Evolutionary conservation across 139 green algal species (phyloP).

Genomic region (Coccomyxa sp.): DNA sequence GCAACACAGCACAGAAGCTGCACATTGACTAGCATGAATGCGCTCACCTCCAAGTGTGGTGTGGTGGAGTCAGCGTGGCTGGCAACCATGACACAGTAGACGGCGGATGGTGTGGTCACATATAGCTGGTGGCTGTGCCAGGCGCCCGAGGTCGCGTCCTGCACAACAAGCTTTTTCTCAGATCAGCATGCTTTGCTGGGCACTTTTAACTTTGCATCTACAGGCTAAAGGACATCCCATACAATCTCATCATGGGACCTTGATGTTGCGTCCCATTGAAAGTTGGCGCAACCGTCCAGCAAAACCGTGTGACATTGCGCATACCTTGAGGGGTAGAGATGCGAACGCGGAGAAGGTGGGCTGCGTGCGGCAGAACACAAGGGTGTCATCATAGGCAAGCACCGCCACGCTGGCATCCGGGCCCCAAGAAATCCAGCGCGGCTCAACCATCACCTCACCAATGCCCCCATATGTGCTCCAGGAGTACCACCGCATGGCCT

Average conservation of each 20-base stretch:
- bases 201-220: not conserved
- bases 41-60: constrained; percentile 22
- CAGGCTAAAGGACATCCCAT: no score
- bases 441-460: constrained; percentile 12
- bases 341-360: constrained; percentile 44
- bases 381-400: constrained; percentile 35
- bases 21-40: no score
- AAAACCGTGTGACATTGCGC: not conserved
- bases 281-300: no score
- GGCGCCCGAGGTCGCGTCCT: constrained; percentile 18
- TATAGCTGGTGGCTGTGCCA: constrained; percentile 51
- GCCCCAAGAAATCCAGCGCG: constrained; percentile 37
- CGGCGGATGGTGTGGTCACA: constrained; percentile 23
- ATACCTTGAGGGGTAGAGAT: constrained; percentile 19
- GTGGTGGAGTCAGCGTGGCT: not conserved
- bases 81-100: constrained; percentile 33
- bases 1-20: no score
- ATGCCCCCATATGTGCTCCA: constrained; percentile 8
- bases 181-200: not conserved
- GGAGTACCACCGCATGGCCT: constrained; percentile 20
- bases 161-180: not conserved
- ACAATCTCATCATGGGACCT: not conserved
- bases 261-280: no score
- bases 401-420: constrained; percentile 41
- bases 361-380: constrained; percentile 33